phyloP scores from a whole-genome alignment of 2,329 filamentous ascomycete genomes.

The Neopestalotiopsis clavispora region DNA sequence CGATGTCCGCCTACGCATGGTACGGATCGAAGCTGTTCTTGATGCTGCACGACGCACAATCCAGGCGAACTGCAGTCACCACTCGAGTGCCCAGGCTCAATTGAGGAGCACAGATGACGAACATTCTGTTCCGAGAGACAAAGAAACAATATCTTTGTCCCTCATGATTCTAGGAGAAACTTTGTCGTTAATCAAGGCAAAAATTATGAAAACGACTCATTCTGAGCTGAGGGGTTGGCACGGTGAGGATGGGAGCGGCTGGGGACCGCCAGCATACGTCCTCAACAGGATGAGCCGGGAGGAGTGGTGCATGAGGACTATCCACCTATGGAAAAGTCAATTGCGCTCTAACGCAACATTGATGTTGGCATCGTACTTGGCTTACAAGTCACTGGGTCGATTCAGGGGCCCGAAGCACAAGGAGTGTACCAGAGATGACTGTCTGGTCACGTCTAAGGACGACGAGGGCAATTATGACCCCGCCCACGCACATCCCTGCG shows the following conservation, averaged over 20 bases:
- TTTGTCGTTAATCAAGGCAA: background rate
- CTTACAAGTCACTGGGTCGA: background rate
- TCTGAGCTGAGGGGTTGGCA: background rate
- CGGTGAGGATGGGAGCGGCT: background rate
- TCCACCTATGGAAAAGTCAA: background rate
- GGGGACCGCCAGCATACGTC: background rate
- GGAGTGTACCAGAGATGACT: background rate
- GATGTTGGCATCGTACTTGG: background rate
- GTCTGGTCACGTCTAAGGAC: background rate
- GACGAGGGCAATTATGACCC: background rate
- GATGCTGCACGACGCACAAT: background rate
- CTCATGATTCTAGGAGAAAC: background rate
- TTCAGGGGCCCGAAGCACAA: background rate
- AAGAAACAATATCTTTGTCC: background rate
- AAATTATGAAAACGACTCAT: background rate
- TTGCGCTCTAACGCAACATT: background rate
- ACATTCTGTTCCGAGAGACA: background rate
- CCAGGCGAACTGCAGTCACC: background rate
- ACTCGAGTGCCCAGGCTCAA: background rate
- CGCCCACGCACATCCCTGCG: background rate
- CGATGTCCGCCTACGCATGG: background rate
- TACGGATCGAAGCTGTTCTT: background rate
- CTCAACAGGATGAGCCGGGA: background rate
- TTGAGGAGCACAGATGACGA: background rate
- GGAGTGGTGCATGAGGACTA: background rate